Conservation (phyloP, 1,284 basidiomycete species). For the Blastosporella zonata region DNA sequence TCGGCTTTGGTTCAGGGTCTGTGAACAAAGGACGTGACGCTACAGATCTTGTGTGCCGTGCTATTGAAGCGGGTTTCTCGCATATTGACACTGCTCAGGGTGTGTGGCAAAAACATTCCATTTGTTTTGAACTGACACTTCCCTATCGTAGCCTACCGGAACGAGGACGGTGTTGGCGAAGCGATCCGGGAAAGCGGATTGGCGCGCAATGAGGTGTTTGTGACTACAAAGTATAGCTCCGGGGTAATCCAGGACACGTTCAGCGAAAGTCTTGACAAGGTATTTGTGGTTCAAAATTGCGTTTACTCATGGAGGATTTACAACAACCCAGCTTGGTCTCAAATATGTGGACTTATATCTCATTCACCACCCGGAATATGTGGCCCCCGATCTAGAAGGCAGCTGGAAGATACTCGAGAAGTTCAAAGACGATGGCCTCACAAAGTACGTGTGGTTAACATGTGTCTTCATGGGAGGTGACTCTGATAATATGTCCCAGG, state of each 20-base stretch:
- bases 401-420: constrained; percentile 69
- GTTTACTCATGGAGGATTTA: too few relatives aligned
- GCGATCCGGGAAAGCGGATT: constrained; percentile 53
- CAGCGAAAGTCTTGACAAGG: background rate
- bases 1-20: constrained; percentile 47
- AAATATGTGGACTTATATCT: constrained; percentile 73
- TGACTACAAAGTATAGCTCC: constrained; percentile 57
- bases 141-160: constrained; percentile 44
- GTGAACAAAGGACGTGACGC: constrained; percentile 25
- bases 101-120: too few relatives aligned
- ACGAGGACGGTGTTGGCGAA: constrained; percentile 48
- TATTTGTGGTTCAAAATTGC: too few relatives aligned
- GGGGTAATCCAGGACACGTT: constrained; percentile 37
- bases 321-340: constrained; percentile 56
- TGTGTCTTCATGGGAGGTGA: too few relatives aligned
- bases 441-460: constrained; percentile 41
- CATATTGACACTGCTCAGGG: constrained; percentile 49
- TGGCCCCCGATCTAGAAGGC: constrained; percentile 47
- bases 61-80: constrained; percentile 43
- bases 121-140: too few relatives aligned
- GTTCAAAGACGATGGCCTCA: constrained; percentile 58
- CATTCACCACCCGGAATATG: constrained; percentile 50
- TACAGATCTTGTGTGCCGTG: constrained; percentile 34
- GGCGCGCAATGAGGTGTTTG: constrained; percentile 44
- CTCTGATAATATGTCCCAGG: constrained; percentile 37